Percentiles rank a stretch among this genome's conserved stretches.
These are phyloP conservation scores for Acanthamoeba triangularis DNA, from an alignment of 208 protist genomes.

Conservation along the genomic window DNA sequence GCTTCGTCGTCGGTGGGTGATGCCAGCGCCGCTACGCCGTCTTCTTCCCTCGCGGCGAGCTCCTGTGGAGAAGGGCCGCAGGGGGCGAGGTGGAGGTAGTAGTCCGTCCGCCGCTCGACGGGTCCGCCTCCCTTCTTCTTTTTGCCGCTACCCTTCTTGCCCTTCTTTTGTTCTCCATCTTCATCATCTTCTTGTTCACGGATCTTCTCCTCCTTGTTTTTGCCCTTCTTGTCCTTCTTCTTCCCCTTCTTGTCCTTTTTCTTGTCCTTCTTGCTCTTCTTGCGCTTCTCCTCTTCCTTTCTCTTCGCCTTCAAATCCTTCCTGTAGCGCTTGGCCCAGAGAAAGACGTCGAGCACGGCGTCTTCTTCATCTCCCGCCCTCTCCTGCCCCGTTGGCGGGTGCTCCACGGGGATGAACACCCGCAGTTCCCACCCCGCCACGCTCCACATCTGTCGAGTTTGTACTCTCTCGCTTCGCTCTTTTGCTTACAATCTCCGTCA, in stretches of 20 bases:
- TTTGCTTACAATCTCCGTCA: too few species aligned
- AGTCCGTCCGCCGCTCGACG: not conserved
- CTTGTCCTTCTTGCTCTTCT: not conserved
- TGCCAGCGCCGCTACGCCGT: not conserved
- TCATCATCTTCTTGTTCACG: not conserved
- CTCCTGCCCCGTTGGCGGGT: not conserved
- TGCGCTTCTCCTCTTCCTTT: not conserved
- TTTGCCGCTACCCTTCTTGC: not conserved
- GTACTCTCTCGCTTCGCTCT: too few species aligned
- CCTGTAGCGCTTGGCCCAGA: not conserved
- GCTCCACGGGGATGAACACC: not conserved
- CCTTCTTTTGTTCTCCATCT: not conserved
- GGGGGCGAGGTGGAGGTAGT: not conserved
- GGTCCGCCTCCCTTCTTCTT: not conserved
- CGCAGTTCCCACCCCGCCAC: not conserved
- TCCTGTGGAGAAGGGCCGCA: not conserved
- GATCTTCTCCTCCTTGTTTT: not conserved
- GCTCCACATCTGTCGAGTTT: not conserved
- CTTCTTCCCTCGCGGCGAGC: not conserved
- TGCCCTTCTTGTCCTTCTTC: not conserved
- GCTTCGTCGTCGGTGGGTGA: not conserved
- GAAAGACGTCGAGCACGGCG: not conserved
- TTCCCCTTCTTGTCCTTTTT: not conserved
- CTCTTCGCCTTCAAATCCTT: not conserved
- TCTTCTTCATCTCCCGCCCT: not conserved